A percentile compares a stretch with the other conserved stretches of the same genome.
Conservation (phyloP, 805 yeast genomes). For the Wickerhamiella slavikovae region DNA sequence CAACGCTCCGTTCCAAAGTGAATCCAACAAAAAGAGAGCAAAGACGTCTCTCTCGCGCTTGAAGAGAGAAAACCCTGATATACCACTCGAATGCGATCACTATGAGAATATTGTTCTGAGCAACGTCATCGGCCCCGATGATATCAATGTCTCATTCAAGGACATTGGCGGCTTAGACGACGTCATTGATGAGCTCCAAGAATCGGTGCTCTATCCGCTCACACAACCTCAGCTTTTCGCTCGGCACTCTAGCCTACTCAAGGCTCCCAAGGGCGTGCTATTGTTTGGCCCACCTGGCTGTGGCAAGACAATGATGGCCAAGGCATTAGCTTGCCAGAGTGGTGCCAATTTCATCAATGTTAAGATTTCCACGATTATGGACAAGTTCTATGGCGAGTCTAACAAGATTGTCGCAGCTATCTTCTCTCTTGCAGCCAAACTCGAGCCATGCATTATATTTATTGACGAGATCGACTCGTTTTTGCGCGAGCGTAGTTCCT, state of each 20-base stretch:
- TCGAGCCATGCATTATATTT: slow-evolving; percentile 86
- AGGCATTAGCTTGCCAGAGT: slow-evolving; percentile 80
- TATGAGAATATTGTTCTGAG: slow-evolving; percentile 67
- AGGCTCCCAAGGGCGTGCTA: slow-evolving; percentile 87
- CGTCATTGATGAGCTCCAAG: slow-evolving; percentile 68
- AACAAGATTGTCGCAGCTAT: slow-evolving; percentile 87
- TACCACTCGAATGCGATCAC: slow-evolving; percentile 32
- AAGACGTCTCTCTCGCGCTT: slow-evolving; percentile 35
- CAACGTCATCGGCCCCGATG: slow-evolving; percentile 67
- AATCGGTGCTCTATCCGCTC: slow-evolving; percentile 73
- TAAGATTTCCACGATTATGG: slow-evolving; percentile 85
- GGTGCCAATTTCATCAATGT: slow-evolving; percentile 82
- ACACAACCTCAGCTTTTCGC: slow-evolving; percentile 29
- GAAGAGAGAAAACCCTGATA: slow-evolving; percentile 35
- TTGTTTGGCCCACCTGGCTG: slow-evolving; percentile 95
- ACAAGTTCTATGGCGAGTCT: slow-evolving; percentile 94
- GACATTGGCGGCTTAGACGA: slow-evolving; percentile 81
- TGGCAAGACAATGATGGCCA: slow-evolving; percentile 94
- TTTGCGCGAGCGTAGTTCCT: slow-evolving; percentile 59
- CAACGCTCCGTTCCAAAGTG: slow-evolving; percentile 24
- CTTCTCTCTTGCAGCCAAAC: slow-evolving; percentile 69
- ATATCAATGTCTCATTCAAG: slow-evolving; percentile 50
- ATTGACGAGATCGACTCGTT: slow-evolving; percentile 95
- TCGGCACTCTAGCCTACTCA: slow-evolving; percentile 44
- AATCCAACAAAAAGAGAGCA: slow-evolving; percentile 42